Percentiles rank a stretch among this genome's conserved stretches.
These are phyloP conservation scores for Cladosporium velox DNA, from an alignment of 2,329 filamentous ascomycete genomes.

Conservation along the genomic window DNA sequence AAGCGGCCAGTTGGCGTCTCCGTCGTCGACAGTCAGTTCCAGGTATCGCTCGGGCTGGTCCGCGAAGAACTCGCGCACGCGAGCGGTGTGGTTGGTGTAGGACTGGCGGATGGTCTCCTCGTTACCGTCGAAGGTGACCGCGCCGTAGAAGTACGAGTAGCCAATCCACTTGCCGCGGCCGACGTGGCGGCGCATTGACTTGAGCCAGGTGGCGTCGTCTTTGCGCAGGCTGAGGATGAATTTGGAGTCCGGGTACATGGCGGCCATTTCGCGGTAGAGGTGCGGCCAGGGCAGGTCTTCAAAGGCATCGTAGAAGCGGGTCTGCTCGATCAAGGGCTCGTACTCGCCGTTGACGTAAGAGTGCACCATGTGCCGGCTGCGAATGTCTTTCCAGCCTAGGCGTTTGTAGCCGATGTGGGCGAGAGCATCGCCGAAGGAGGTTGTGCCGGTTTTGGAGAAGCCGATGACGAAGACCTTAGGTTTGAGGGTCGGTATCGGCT, in stretches of 20 bases:
- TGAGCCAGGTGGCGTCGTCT: slow-evolving; percentile 35
- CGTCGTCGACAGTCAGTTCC: slow-evolving; percentile 30
- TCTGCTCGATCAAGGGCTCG: slow-evolving; percentile 28
- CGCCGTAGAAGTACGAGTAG: slow-evolving; percentile 31
- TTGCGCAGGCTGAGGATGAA: slow-evolving; percentile 35
- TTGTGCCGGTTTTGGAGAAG: slow-evolving; percentile 36
- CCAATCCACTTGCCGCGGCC: slow-evolving; percentile 32
- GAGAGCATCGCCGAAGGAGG: slow-evolving; percentile 36
- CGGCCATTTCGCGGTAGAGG: slow-evolving; percentile 34
- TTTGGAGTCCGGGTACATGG: slow-evolving; percentile 33
- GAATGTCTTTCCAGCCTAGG: slow-evolving; percentile 36
- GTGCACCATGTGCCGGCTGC: slow-evolving; percentile 35
- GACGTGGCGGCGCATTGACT: slow-evolving; percentile 33
- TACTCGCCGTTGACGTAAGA: slow-evolving; percentile 33
- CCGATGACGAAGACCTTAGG: slow-evolving; percentile 38
- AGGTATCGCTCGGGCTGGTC: slow-evolving; percentile 27
- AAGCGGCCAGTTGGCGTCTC: slow-evolving; percentile 29
- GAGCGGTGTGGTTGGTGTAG: slow-evolving; percentile 29
- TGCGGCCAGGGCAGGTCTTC: slow-evolving; percentile 37
- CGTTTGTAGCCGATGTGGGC: slow-evolving; percentile 34
- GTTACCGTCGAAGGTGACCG: slow-evolving; percentile 28
- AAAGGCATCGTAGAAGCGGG: slow-evolving; percentile 35
- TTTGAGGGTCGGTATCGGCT: slow-evolving; percentile 27
- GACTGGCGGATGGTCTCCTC: slow-evolving; percentile 30
- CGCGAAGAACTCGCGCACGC: slow-evolving; percentile 29